Conservation (phyloP, 441 rosid genomes). For the Populus hybrid region DNA sequence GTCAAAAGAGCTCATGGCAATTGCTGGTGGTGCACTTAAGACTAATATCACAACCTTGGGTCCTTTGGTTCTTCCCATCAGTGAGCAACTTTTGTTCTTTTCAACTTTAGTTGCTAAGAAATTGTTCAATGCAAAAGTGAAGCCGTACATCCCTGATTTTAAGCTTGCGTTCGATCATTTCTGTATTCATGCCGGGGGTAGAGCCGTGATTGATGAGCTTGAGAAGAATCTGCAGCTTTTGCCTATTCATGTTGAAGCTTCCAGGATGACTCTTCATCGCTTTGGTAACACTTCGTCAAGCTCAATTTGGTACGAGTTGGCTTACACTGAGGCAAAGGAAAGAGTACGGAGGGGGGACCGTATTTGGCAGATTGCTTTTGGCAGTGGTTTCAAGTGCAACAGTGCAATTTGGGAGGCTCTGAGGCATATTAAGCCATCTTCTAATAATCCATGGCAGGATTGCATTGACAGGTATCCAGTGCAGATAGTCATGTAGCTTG, state of each 20-base stretch:
- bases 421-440: constrained; percentile 53
- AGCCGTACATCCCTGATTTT: constrained; percentile 86
- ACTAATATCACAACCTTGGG: constrained; percentile 81
- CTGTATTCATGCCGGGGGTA: constrained; percentile 94
- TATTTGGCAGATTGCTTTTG: constrained; percentile 91
- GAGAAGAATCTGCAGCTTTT: constrained; percentile 85
- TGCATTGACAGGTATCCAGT: constrained; percentile 82
- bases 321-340: constrained; percentile 83
- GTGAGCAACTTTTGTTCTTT: constrained; percentile 82
- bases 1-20: constrained; percentile 80
- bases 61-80: constrained; percentile 84
- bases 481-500: constrained; percentile 36
- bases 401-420: constrained; percentile 90
- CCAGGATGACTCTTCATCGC: constrained; percentile 88
- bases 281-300: constrained; percentile 96
- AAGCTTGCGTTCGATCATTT: constrained; percentile 86
- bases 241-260: constrained; percentile 71
- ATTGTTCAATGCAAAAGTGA: constrained; percentile 56
- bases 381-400: constrained; percentile 92
- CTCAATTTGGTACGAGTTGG: constrained; percentile 90
- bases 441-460: constrained; percentile 74
- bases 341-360: constrained; percentile 72
- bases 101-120: constrained; percentile 58
- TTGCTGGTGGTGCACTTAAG: constrained; percentile 85
- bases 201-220: constrained; percentile 90